A percentile compares a stretch with the other conserved stretches of the same genome.
phyloP scores from a whole-genome alignment of 2,329 filamentous ascomycete species.

The Hirsutella rhossiliensis region DNA sequence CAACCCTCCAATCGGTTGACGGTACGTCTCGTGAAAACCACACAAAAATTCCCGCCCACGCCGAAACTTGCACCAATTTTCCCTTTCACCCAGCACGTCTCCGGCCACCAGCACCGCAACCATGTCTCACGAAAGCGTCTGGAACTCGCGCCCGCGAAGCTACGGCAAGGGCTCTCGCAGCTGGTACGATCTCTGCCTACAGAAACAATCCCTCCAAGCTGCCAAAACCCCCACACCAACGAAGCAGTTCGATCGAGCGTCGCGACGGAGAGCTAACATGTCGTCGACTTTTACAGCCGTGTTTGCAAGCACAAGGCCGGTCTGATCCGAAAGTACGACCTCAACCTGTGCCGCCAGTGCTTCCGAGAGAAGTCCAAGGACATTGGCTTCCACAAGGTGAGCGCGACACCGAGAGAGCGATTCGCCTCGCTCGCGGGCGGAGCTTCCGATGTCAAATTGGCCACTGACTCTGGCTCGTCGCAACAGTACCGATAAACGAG shows the following conservation, averaged over 20 bases:
- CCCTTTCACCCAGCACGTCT: conserved; percentile 14
- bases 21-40: conserved; percentile 19
- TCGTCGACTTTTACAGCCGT: conserved; percentile 32
- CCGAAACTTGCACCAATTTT: conserved; percentile 20
- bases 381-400: conserved; percentile 63
- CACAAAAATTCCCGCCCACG: conserved; percentile 27
- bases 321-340: conserved; percentile 99
- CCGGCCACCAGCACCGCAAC: conserved; percentile 26
- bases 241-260: not conserved
- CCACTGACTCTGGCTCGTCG: not conserved
- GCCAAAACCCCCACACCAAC: not conserved
- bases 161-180: conserved; percentile 93
- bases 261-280: not conserved
- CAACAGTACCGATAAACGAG: conserved; percentile 25
- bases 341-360: conserved; percentile 77
- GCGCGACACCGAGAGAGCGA: conserved; percentile 7
- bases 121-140: conserved; percentile 83
- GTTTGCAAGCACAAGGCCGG: conserved; percentile 87
- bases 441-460: not conserved
- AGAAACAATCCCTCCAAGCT: not conserved
- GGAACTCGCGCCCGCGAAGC: conserved; percentile 94
- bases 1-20: conserved; percentile 23
- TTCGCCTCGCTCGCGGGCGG: not conserved
- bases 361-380: conserved; percentile 64
- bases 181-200: conserved; percentile 53